phyloP scores from a whole-genome alignment of 2,329 filamentous ascomycete species.

The Lachnellula hyalina region DNA sequence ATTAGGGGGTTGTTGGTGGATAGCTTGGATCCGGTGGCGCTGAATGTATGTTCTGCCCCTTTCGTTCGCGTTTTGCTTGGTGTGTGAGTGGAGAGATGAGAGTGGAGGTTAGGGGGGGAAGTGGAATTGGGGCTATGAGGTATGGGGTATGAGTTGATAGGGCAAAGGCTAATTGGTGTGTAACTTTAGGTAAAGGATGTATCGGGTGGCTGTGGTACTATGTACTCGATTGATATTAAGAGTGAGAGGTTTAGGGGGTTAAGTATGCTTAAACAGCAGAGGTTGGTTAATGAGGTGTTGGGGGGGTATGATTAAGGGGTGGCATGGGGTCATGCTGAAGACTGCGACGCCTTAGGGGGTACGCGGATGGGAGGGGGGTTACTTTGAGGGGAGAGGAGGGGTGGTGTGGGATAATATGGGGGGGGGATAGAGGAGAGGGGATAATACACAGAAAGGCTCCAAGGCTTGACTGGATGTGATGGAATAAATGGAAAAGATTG shows the following conservation, averaged over 20 bases:
- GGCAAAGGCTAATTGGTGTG: not conserved
- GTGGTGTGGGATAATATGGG: not conserved
- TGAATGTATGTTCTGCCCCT: slow-evolving; percentile 27
- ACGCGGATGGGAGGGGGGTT: not conserved
- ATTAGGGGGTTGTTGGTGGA: slow-evolving; percentile 46
- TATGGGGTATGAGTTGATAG: not conserved
- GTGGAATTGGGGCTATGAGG: not conserved
- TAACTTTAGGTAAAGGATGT: slow-evolving; percentile 58
- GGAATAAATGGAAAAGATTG: too few relatives aligned
- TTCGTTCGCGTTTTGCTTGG: not conserved
- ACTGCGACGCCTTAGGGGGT: slow-evolving; percentile 46
- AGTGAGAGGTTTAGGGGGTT: slow-evolving; percentile 66
- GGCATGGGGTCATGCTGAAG: slow-evolving; percentile 79
- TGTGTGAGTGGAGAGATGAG: too few relatives aligned
- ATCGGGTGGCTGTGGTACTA: slow-evolving; percentile 77
- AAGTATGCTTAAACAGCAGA: slow-evolving; percentile 74
- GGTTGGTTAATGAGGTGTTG: slow-evolving; percentile 70
- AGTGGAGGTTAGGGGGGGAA: too few relatives aligned
- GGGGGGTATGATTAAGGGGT: slow-evolving; percentile 70
- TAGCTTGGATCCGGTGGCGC: slow-evolving; percentile 28
- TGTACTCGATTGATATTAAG: slow-evolving; percentile 79
- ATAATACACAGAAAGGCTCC: too few relatives aligned
- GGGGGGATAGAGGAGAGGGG: not conserved
- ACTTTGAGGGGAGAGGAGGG: not conserved
- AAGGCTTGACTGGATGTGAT: too few relatives aligned